Evolutionary conservation across 202 grass and related monocot genomes (phyloP).

Genomic region (Digitaria exilis): DNA sequence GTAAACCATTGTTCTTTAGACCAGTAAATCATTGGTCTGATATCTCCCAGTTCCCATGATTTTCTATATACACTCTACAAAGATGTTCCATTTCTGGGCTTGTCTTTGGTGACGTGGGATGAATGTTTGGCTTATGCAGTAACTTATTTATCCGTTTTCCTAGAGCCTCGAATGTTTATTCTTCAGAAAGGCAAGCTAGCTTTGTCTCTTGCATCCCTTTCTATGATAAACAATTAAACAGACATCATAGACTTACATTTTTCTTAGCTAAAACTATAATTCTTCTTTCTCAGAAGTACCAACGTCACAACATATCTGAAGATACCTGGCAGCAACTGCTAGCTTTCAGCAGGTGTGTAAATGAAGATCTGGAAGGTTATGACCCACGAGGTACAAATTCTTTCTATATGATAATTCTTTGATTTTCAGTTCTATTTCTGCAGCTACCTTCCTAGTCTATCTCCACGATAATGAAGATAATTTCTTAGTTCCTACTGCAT

Average conservation of each 20-base stretch:
- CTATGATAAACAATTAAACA: not conserved
- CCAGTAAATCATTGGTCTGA: not conserved
- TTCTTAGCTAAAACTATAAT: conserved; percentile 23
- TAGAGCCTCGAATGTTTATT: not conserved
- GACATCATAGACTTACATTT: conserved; percentile 1
- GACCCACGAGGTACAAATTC: conserved; percentile 87
- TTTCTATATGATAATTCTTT: conserved; percentile 6
- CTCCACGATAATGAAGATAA: conserved; percentile 3
- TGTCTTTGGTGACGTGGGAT: not conserved
- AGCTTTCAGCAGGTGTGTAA: conserved; percentile 86
- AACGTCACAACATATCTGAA: conserved; percentile 90
- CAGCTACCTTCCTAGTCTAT: conserved; percentile 17
- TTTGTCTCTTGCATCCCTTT: conserved; percentile 6
- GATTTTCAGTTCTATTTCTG: conserved; percentile 26
- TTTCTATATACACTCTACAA: not conserved
- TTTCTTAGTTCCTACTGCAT: conserved; percentile 9
- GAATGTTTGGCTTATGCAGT: conserved; percentile 13
- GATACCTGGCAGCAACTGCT: conserved; percentile 96
- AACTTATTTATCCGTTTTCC: not conserved
- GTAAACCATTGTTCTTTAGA: not conserved
- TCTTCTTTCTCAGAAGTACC: conserved; percentile 65
- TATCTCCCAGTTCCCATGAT: conserved; percentile 11
- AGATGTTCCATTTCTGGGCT: not conserved
- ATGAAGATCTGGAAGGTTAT: conserved; percentile 92
- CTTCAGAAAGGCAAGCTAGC: not conserved